A percentile compares a stretch with the other conserved stretches of the same genome.
Evolutionary conservation across 805 yeast species (phyloP).

Genomic region (Isabelozyma gotoi): DNA sequence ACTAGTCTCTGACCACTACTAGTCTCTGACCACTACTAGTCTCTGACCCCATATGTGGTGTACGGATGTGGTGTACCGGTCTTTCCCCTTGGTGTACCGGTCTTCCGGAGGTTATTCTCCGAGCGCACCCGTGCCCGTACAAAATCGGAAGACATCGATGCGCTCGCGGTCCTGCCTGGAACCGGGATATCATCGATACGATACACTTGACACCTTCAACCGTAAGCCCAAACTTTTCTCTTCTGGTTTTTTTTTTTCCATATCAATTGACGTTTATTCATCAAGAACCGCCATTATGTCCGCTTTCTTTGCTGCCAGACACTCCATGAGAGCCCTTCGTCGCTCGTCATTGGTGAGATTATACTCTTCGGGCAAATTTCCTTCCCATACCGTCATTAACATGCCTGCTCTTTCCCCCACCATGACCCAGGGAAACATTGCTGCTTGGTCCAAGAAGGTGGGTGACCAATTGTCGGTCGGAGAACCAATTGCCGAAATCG

Average conservation of each 20-base stretch:
- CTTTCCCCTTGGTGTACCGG: background rate
- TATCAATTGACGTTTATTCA: background rate
- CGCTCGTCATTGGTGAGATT: conserved; percentile 33
- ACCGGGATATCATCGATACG: background rate
- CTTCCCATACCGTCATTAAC: conserved; percentile 82
- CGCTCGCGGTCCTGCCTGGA: conserved; percentile 11
- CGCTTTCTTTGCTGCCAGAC: conserved; percentile 36
- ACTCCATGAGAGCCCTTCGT: conserved; percentile 24
- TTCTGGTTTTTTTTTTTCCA: conserved; percentile 1
- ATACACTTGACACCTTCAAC: background rate
- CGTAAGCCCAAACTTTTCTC: background rate
- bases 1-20: too few species aligned
- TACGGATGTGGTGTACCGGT: too few species aligned
- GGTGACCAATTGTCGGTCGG: conserved; percentile 92
- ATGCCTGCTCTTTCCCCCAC: conserved; percentile 99
- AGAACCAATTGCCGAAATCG: conserved; percentile 93
- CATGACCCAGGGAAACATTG: conserved; percentile 94
- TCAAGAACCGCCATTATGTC: conserved; percentile 21
- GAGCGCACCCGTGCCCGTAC: conserved; percentile 13
- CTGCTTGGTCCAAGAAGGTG: conserved; percentile 83
- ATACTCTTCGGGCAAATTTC: conserved; percentile 54
- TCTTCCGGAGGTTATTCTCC: conserved; percentile 24
- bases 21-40: too few species aligned
- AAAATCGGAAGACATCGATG: conserved; percentile 29
- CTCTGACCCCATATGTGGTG: too few species aligned